Percentiles rank a stretch among this genome's conserved stretches.
phyloP scores from a whole-genome alignment of 371 early-diverging fungal genomes.

The Actinomortierella wolfii region DNA sequence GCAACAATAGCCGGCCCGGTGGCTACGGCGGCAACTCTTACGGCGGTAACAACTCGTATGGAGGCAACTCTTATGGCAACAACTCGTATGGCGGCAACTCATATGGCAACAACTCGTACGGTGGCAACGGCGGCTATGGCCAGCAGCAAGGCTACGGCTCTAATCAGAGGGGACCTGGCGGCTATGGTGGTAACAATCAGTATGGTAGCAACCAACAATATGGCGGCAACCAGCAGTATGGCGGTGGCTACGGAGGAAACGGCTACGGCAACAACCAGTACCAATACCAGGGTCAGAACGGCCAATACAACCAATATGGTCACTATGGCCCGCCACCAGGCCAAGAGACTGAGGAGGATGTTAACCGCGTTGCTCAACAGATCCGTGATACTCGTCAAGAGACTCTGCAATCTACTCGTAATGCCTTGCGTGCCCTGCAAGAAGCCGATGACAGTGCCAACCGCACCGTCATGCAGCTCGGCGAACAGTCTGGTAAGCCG shows the following conservation, averaged over 20 bases:
- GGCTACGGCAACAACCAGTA: conserved; percentile 11
- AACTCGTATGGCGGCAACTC: conserved; percentile 24
- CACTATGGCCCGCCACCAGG: conserved; percentile 45
- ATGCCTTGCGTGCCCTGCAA: conserved; percentile 67
- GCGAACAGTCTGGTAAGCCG: conserved; percentile 61
- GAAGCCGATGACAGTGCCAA: conserved; percentile 69
- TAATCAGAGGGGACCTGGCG: conserved; percentile 4
- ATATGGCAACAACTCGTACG: conserved; percentile 6
- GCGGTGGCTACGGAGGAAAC: conserved; percentile 6
- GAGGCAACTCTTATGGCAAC: conserved; percentile 2
- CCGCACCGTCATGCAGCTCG: conserved; percentile 68
- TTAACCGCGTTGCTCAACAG: conserved; percentile 62
- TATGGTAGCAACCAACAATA: conserved; percentile 31
- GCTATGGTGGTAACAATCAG: neutral
- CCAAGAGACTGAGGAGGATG: conserved; percentile 67
- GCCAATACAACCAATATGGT: conserved; percentile 20
- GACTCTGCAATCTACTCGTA: conserved; percentile 73
- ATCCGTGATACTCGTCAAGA: conserved; percentile 76
- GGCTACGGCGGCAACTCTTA: conserved; percentile 8
- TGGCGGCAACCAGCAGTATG: conserved; percentile 14
- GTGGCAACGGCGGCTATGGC: conserved; percentile 15
- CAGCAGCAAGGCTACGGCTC: conserved; percentile 18
- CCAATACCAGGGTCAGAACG: conserved; percentile 19
- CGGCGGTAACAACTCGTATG: conserved; percentile 1
- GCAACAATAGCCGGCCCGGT: conserved; percentile 3